These are phyloP conservation scores for Albugo laibachii DNA, from an alignment of 352 stramenopile species.

Conservation along the genomic window DNA sequence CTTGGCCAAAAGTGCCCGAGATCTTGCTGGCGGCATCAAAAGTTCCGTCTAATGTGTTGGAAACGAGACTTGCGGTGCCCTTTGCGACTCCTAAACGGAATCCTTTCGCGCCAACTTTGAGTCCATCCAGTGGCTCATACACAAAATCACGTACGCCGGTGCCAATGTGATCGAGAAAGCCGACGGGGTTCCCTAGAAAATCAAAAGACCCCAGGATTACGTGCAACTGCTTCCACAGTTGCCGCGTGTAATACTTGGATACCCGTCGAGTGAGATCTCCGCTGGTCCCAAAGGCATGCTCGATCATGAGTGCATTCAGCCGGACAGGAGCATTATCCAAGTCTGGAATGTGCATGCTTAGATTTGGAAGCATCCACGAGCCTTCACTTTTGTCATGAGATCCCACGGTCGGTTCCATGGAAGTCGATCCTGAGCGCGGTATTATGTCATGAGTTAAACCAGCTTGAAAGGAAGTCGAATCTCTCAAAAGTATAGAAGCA, in stretches of 20 bases:
- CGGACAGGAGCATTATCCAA: conserved; percentile 76
- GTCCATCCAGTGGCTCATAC: conserved; percentile 88
- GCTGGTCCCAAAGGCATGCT: conserved; percentile 79
- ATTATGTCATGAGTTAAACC: conserved; percentile 3
- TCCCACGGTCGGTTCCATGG: conserved; percentile 5
- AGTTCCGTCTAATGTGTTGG: conserved; percentile 72
- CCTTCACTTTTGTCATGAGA: conserved; percentile 4
- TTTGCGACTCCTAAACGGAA: conserved; percentile 77
- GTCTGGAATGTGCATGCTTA: conserved; percentile 75
- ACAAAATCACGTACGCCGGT: conserved; percentile 92
- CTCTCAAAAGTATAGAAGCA: conserved; percentile 30
- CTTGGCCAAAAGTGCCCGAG: conserved; percentile 73
- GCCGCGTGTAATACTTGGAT: conserved; percentile 79
- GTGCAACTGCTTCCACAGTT: conserved; percentile 79
- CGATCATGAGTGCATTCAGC: conserved; percentile 74
- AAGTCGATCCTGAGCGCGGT: conserved; percentile 18
- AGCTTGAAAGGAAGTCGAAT: conserved; percentile 10
- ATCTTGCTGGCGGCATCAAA: conserved; percentile 80
- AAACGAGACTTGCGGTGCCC: conserved; percentile 69
- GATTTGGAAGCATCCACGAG: conserved; percentile 66
- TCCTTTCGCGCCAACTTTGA: conserved; percentile 73
- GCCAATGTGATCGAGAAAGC: conserved; percentile 87
- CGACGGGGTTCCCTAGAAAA: conserved; percentile 74
- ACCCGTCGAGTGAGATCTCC: conserved; percentile 60
- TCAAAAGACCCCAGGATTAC: conserved; percentile 79